A percentile compares a stretch with the other conserved stretches of the same genome.
Evolutionary conservation across 108 stramenopile species (phyloP).

Genomic region (Epipyxis sp.): DNA sequence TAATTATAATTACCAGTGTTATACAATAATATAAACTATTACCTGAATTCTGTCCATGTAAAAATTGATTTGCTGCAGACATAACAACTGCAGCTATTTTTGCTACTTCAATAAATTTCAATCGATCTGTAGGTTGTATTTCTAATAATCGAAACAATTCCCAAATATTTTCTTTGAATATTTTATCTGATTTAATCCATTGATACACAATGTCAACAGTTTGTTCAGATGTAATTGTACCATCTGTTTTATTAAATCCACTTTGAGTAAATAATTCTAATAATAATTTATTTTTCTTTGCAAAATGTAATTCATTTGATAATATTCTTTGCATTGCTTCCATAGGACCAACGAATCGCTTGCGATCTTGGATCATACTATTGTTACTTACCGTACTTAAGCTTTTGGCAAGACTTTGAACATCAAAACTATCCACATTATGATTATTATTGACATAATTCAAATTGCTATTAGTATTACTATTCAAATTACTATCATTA

Average conservation of each 20-base stretch:
- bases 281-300: background rate
- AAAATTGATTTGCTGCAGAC: no score
- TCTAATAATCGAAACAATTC: conserved; percentile 2
- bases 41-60: no score
- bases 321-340: conserved; percentile 1
- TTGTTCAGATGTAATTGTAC: background rate
- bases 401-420: no score
- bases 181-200: background rate
- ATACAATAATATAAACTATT: no score
- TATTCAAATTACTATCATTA: no score
- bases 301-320: background rate
- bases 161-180: background rate
- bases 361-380: no score
- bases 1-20: no score
- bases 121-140: background rate
- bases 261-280: background rate
- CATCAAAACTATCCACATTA: no score
- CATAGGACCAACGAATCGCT: background rate
- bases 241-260: background rate
- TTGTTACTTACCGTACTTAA: no score
- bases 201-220: background rate
- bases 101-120: conserved; percentile 8
- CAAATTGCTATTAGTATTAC: no score
- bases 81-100: background rate
- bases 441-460: no score